Percentiles rank a stretch among this genome's conserved stretches.
Conservation (phyloP, 1,284 basidiomycete species). For the Fomitopsis schrenkii region DNA sequence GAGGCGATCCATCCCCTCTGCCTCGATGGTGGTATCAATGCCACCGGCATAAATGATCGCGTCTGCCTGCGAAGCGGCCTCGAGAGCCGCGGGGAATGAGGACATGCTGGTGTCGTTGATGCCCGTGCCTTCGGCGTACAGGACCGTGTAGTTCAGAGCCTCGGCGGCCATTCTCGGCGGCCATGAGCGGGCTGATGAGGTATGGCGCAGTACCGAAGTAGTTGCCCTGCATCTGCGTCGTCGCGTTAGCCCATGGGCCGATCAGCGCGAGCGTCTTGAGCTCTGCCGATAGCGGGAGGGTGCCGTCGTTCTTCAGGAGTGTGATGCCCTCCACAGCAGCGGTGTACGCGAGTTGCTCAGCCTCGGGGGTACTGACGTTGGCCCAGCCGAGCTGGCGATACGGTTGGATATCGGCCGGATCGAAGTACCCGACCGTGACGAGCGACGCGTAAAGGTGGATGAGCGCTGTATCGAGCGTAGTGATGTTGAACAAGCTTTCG, state of each 20-base stretch:
- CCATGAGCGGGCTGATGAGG: conserved; percentile 48
- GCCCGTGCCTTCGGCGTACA: conserved; percentile 39
- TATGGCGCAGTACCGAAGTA: conserved; percentile 50
- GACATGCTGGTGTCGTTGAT: conserved; percentile 32
- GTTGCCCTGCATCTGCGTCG: conserved; percentile 52
- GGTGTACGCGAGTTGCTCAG: conserved; percentile 46
- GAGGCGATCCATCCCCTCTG: conserved; percentile 45
- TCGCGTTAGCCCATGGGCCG: conserved; percentile 54
- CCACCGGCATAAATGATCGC: conserved; percentile 42
- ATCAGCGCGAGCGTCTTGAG: conserved; percentile 46
- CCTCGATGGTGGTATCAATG: conserved; percentile 48
- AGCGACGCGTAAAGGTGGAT: conserved; percentile 48
- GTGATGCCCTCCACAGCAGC: conserved; percentile 50
- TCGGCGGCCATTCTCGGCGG: conserved; percentile 41
- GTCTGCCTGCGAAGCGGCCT: conserved; percentile 26
- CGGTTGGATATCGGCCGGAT: conserved; percentile 43
- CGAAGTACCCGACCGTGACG: conserved; percentile 55
- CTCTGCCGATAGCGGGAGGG: conserved; percentile 39
- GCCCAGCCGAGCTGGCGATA: conserved; percentile 45
- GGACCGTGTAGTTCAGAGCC: conserved; percentile 42
- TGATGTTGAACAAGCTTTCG: conserved; percentile 39
- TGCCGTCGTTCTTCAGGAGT: conserved; percentile 54
- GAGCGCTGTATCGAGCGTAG: conserved; percentile 39
- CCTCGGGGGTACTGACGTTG: conserved; percentile 42
- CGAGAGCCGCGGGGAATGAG: conserved; percentile 38